Evolutionary conservation across 176 grass and related monocot genomes (phyloP).

Genomic region (Lolium perenne): DNA sequence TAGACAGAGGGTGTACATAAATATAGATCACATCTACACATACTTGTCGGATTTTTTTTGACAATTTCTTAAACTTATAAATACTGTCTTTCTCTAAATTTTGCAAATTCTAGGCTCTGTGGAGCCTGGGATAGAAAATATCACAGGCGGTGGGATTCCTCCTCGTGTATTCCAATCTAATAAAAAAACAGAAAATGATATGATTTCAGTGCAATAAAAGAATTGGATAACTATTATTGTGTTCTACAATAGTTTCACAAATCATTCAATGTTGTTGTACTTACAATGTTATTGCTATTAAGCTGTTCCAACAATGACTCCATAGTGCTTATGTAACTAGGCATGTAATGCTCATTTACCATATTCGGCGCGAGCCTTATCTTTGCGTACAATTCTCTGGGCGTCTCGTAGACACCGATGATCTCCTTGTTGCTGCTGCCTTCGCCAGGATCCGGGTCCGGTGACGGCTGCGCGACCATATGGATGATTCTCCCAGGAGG

Average conservation of each 20-base stretch:
- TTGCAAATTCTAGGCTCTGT: too few relatives aligned
- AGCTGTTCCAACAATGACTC: slow-evolving; percentile 65
- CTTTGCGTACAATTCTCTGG: slow-evolving; percentile 70
- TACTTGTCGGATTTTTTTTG: too few relatives aligned
- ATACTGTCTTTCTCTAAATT: too few relatives aligned
- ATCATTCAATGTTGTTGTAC: slow-evolving; percentile 30
- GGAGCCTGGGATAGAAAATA: too few relatives aligned
- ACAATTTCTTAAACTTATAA: too few relatives aligned
- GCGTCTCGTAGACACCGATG: slow-evolving; percentile 56
- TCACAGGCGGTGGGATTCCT: too few relatives aligned
- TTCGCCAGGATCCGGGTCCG: slow-evolving; percentile 16
- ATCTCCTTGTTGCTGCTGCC: slow-evolving; percentile 49
- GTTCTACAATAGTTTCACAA: slow-evolving; percentile 49
- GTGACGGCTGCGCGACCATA: slow-evolving; percentile 54
- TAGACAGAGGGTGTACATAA: too few relatives aligned
- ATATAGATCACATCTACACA: too few relatives aligned
- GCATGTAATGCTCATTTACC: slow-evolving; percentile 79
- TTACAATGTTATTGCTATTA: slow-evolving; percentile 39
- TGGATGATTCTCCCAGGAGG: slow-evolving; percentile 79
- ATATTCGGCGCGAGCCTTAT: slow-evolving; percentile 72
- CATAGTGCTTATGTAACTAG: slow-evolving; percentile 69
- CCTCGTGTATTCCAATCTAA: too few relatives aligned
- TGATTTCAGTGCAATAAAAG: slow-evolving; percentile 23
- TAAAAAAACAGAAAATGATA: too few relatives aligned
- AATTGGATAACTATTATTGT: slow-evolving; percentile 40